Percentiles rank a stretch among this genome's conserved stretches.
Conservation (phyloP, 257 asterid species). For the Forsythia viridissima region DNA sequence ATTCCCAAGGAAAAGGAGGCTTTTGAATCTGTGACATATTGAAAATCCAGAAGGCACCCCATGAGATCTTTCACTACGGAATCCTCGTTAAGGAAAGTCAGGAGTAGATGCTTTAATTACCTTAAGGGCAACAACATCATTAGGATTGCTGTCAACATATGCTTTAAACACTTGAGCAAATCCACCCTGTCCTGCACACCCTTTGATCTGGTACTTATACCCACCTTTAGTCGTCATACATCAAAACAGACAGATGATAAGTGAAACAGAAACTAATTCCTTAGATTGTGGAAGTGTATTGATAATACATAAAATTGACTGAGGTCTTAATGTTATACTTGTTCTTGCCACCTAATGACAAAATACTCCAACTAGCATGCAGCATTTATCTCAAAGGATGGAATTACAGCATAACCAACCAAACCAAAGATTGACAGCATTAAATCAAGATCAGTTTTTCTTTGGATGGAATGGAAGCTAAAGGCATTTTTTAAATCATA, state of each 20-base stretch:
- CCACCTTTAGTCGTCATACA: constrained; percentile 58
- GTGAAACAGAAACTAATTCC: constrained; percentile 21
- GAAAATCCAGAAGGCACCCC: constrained; percentile 19
- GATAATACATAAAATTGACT: constrained; percentile 1
- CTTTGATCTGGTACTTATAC: constrained; percentile 87
- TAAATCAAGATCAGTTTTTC: neutral
- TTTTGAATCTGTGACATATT: constrained; percentile 69
- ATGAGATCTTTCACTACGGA: constrained; percentile 19
- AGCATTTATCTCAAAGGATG: neutral
- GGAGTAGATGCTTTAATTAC: constrained; percentile 33
- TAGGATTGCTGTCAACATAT: constrained; percentile 65
- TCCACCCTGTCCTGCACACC: constrained; percentile 99
- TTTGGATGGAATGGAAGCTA: neutral
- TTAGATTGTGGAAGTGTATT: constrained; percentile 2
- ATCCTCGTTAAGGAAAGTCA: constrained; percentile 12
- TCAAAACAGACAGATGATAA: constrained; percentile 27
- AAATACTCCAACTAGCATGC: neutral
- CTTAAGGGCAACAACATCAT: constrained; percentile 87
- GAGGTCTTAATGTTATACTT: constrained; percentile 9
- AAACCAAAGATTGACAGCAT: neutral
- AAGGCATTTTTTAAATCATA: neutral
- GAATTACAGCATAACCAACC: neutral
- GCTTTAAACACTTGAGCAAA: constrained; percentile 97
- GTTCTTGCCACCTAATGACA: constrained; percentile 2
- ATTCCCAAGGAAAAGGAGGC: constrained; percentile 99